Percentiles rank a stretch among this genome's conserved stretches.
phyloP scores from a whole-genome alignment of 2,329 filamentous ascomycete genomes.

The Emergomyces orientalis region DNA sequence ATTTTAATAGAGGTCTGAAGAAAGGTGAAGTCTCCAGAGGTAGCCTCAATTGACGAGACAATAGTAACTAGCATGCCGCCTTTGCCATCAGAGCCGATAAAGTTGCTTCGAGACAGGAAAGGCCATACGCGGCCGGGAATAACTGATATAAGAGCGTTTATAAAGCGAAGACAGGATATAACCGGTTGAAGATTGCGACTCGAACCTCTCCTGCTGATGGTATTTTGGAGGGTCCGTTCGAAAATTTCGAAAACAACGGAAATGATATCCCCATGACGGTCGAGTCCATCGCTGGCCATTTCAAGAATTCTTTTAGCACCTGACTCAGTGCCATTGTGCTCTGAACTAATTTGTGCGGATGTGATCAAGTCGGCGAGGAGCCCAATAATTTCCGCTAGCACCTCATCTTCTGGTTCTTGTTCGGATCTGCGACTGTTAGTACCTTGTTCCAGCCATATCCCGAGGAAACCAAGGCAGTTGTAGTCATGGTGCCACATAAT shows the following conservation, averaged over 20 bases:
- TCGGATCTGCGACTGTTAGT: conserved; percentile 42
- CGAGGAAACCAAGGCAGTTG: conserved; percentile 70
- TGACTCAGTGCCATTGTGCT: conserved; percentile 28
- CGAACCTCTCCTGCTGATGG: conserved; percentile 50
- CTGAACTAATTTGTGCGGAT: conserved; percentile 25
- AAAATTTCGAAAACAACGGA: conserved; percentile 76
- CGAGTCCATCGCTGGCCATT: conserved; percentile 42
- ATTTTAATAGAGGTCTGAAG: conserved; percentile 63
- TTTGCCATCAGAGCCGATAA: conserved; percentile 67
- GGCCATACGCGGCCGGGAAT: conserved; percentile 84
- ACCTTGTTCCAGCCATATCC: conserved; percentile 52
- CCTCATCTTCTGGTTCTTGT: conserved; percentile 48
- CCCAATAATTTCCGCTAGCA: conserved; percentile 62
- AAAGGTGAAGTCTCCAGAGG: conserved; percentile 66
- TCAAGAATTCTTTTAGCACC: conserved; percentile 39
- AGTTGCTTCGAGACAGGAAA: conserved; percentile 68
- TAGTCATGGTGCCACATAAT: conserved; percentile 66
- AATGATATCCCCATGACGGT: conserved; percentile 56
- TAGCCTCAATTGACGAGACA: conserved; percentile 72
- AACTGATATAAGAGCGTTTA: conserved; percentile 60
- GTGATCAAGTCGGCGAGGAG: conserved; percentile 63
- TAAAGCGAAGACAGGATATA: conserved; percentile 70
- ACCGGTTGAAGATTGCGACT: conserved; percentile 58
- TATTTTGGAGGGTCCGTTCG: conserved; percentile 51
- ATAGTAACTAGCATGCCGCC: conserved; percentile 69